Percentiles rank a stretch among this genome's conserved stretches.
phyloP scores from a whole-genome alignment of 345 rosid genomes.

The Arabidopsis thaliana region TAIR10.1 NC_003075.7:1248501-1249000 shows the following conservation, averaged over 20 bases:
- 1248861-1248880: slow-evolving; percentile 85
- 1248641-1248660: slow-evolving; percentile 86
- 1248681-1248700: slow-evolving; percentile 88
- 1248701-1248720: slow-evolving; percentile 20
- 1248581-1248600: slow-evolving; percentile 97
- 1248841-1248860: slow-evolving; percentile 95
- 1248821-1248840: slow-evolving; percentile 87
- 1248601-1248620: slow-evolving; percentile 99
- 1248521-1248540: not conserved
- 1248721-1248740: not conserved
- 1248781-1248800: slow-evolving; percentile 38
- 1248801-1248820: slow-evolving; percentile 90
- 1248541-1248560: not conserved
- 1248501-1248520: slow-evolving; percentile 49
- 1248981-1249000: slow-evolving; percentile 21
- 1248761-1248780: slow-evolving; percentile 8
- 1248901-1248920: slow-evolving; percentile 99
- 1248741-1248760: not conserved
- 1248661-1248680: slow-evolving; percentile 98
- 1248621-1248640: slow-evolving; percentile 90
- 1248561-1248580: slow-evolving; percentile 1
- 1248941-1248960: slow-evolving; percentile 86
- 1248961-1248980: slow-evolving; percentile 70
- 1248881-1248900: slow-evolving; percentile 94
- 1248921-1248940: slow-evolving; percentile 81